Conservation (phyloP, 305 asterid species). For the Fraxinus ornus region DNA sequence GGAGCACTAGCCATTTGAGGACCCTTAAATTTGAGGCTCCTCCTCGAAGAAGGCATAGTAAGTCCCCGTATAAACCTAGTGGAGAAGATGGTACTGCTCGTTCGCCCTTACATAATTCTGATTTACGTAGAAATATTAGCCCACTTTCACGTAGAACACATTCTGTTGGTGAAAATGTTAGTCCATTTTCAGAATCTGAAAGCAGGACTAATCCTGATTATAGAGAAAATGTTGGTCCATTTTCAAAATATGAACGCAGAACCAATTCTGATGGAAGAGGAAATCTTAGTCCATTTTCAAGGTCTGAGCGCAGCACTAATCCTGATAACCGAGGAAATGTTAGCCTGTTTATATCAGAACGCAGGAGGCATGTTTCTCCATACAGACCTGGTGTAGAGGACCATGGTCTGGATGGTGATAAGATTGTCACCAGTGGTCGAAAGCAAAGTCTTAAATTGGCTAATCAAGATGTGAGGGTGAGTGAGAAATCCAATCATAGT, state of each 20-base stretch:
- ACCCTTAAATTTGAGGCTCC: conserved; percentile 17
- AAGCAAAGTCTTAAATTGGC: conserved; percentile 19
- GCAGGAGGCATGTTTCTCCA: conserved; percentile 44
- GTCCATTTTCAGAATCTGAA: not conserved
- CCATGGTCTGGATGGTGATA: not conserved
- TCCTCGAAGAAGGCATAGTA: conserved; percentile 37
- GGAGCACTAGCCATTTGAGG: conserved; percentile 24
- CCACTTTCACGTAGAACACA: conserved; percentile 11
- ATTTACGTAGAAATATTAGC: conserved; percentile 24
- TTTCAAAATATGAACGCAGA: conserved; percentile 14
- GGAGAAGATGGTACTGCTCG: conserved; percentile 29
- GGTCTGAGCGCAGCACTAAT: conserved; percentile 47
- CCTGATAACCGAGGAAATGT: conserved; percentile 17
- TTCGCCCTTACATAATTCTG: conserved; percentile 5
- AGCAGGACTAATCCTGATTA: conserved; percentile 23
- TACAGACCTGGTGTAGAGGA: conserved; percentile 22
- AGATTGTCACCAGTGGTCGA: conserved; percentile 2
- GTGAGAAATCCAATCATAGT: conserved; percentile 27
- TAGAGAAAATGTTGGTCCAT: conserved; percentile 5
- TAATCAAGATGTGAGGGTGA: conserved; percentile 19
- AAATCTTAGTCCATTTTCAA: conserved; percentile 16
- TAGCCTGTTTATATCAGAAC: conserved; percentile 45
- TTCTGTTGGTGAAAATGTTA: conserved; percentile 4
- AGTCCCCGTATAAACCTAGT: conserved; percentile 32
- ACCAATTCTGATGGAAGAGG: not conserved